Base-by-base conservation (phyloP, 257 asterid species). In the Forsythia viridissima region DNA sequence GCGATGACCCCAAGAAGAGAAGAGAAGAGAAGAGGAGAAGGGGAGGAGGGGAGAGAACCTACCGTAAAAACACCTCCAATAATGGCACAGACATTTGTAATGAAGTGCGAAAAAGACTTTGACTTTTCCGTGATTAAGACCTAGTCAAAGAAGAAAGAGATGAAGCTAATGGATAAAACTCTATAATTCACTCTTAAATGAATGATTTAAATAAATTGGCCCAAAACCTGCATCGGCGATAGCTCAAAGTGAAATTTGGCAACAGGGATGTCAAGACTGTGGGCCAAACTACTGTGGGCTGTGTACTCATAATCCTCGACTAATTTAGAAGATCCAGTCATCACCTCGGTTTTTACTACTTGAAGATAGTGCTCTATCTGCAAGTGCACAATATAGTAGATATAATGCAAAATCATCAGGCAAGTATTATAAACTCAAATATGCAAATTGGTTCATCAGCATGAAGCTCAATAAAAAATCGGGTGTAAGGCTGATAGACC, bases 311-410 rank as follows among this genome's bases (percentile, higher is more conserved):
- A 86, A 85, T 93, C 97, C 86, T 96, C 99, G 30, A 90, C 91
- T 85, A 92, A 78, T 87, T 90, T 93, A 82, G 91, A 85, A 61
- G 96, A 89, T 83, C 90, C 84, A 55, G 97, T 91, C 93, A 87
- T 87, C 91, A 91, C 98, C 88, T 96, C 99, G 59, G 92, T 90
- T 84, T 96, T 96, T 82, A 92, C 98, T 38, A 91, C 94, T 87
- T 96, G 99, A 80, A 96, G 89, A 87, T 89, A 96, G 85, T 96
- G 99, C 85, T 96, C 99, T 73, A 96, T 82, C 99, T 96, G 96
- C 89, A 89, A 80, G 76, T 52, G 61, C 37, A 67, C 39, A 30
- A 24, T n/a, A 30, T 63, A 24, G 70, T 16, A 24, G 8, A 21
- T 30, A 63, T 10, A 24, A 24, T 11, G 30, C 40, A 10, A 63